These are phyloP conservation scores for Pelargonium exstipulatum DNA, from an alignment of 441 rosid genomes.

Conservation along the genomic window DNA sequence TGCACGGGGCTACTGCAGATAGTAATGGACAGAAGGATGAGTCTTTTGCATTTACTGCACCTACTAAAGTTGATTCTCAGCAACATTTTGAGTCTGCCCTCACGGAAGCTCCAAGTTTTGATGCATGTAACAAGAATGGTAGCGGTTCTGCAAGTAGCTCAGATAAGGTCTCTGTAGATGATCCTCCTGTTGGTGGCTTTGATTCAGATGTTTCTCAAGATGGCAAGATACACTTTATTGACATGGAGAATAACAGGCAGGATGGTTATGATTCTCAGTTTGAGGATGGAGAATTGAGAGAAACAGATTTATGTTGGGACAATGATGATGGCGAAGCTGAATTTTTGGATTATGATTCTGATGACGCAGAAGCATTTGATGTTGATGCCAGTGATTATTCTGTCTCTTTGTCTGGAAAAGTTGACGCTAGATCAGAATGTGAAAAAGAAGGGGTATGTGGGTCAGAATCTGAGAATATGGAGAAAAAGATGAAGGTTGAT, in stretches of 20 bases:
- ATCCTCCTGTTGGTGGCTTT: slow-evolving; percentile 21
- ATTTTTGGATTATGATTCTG: slow-evolving; percentile 44
- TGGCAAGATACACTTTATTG: slow-evolving; percentile 11
- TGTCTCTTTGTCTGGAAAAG: slow-evolving; percentile 3
- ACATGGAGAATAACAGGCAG: slow-evolving; percentile 21
- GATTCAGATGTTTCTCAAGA: slow-evolving; percentile 25
- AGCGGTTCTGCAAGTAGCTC: slow-evolving; percentile 15
- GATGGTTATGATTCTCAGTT: slow-evolving; percentile 50
- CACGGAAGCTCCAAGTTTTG: not conserved
- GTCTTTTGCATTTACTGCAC: slow-evolving; percentile 10
- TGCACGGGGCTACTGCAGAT: slow-evolving; percentile 8
- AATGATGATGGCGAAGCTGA: slow-evolving; percentile 36
- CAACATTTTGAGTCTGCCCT: slow-evolving; percentile 13
- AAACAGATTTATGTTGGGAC: slow-evolving; percentile 37
- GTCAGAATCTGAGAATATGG: slow-evolving; percentile 30
- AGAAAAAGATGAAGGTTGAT: slow-evolving; percentile 30
- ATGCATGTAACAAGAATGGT: slow-evolving; percentile 13
- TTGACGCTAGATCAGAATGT: slow-evolving; percentile 22
- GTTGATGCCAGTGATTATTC: slow-evolving; percentile 10
- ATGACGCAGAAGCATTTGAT: slow-evolving; percentile 7
- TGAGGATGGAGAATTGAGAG: slow-evolving; percentile 66
- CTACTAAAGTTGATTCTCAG: slow-evolving; percentile 17
- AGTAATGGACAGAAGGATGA: slow-evolving; percentile 7
- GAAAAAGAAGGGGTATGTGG: slow-evolving; percentile 37
- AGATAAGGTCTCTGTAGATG: slow-evolving; percentile 19